Evolutionary conservation across 495 filamentous ascomycete genomes (phyloP).

Genomic region (Ramalina peruviana): DNA sequence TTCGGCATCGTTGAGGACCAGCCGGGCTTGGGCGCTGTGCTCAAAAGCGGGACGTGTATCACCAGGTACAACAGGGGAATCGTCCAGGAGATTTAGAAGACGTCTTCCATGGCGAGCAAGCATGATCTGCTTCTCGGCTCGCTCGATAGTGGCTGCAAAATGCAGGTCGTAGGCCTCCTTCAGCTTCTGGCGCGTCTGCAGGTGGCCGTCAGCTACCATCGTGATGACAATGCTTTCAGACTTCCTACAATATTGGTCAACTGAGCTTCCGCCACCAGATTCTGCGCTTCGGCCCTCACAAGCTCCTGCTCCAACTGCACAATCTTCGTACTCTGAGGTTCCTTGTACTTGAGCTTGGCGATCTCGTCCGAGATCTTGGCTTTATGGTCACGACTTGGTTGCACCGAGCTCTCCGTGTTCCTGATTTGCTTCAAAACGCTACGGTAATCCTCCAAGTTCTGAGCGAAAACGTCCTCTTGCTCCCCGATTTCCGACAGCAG

Average conservation of each 20-base stretch:
- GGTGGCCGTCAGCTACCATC: not conserved
- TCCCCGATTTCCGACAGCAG: constrained; percentile 81
- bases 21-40: constrained; percentile 48
- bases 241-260: constrained; percentile 71
- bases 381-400: constrained; percentile 75
- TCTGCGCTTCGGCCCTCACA: constrained; percentile 87
- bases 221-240: not conserved
- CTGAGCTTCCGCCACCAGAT: constrained; percentile 90
- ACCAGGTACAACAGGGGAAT: constrained; percentile 78
- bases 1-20: constrained; percentile 87
- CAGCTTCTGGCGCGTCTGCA: constrained; percentile 75
- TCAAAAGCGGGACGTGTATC: constrained; percentile 56
- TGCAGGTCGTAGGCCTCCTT: constrained; percentile 87
- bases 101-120: constrained; percentile 79
- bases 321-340: constrained; percentile 62
- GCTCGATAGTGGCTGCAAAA: constrained; percentile 77
- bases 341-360: constrained; percentile 72
- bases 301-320: constrained; percentile 87
- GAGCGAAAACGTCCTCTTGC: constrained; percentile 78
- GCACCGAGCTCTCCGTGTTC: constrained; percentile 85
- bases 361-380: constrained; percentile 83
- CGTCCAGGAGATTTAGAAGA: constrained; percentile 78
- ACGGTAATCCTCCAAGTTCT: constrained; percentile 72
- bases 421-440: constrained; percentile 73
- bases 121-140: constrained; percentile 90